Conservation (phyloP, 768 basidiomycete genomes). For the Termitomyces sp. region DNA sequence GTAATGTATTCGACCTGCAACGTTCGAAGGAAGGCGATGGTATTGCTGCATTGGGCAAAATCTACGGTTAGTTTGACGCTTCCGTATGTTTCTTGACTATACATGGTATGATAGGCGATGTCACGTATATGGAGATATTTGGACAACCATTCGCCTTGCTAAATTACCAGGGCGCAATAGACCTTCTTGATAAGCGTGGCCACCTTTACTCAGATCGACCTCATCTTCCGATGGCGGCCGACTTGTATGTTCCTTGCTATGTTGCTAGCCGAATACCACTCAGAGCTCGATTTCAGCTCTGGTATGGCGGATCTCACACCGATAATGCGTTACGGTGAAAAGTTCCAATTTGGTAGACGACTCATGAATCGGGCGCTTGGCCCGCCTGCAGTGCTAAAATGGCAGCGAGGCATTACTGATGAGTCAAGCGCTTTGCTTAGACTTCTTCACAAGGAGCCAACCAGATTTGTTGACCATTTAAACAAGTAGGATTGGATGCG, state of each 20-base stretch:
- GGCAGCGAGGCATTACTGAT: conserved; percentile 12
- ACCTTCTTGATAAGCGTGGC: conserved; percentile 15
- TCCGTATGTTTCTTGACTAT: background rate
- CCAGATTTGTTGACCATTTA: conserved; percentile 11
- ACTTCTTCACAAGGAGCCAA: conserved; percentile 1
- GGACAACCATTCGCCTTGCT: conserved; percentile 11
- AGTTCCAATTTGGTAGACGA: conserved; percentile 13
- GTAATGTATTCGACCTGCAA: conserved; percentile 10
- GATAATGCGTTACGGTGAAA: conserved; percentile 15
- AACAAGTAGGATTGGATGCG: conserved; percentile 6
- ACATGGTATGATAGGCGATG: conserved; percentile 1
- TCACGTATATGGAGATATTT: conserved; percentile 11
- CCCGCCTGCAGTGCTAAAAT: conserved; percentile 14
- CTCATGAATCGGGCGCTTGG: conserved; percentile 16
- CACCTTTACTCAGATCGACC: conserved; percentile 15
- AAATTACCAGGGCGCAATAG: conserved; percentile 12
- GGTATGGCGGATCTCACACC: conserved; percentile 18
- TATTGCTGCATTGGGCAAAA: conserved; percentile 3
- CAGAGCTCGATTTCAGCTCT: conserved; percentile 1
- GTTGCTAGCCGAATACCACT: background rate
- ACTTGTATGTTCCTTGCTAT: conserved; percentile 9
- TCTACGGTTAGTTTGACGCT: conserved; percentile 1
- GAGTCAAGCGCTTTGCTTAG: conserved; percentile 14
- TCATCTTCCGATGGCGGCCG: conserved; percentile 14
- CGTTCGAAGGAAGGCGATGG: conserved; percentile 4